These are phyloP conservation scores for Suillus sp. DNA, from an alignment of 768 basidiomycete genomes.

Conservation along the genomic window DNA sequence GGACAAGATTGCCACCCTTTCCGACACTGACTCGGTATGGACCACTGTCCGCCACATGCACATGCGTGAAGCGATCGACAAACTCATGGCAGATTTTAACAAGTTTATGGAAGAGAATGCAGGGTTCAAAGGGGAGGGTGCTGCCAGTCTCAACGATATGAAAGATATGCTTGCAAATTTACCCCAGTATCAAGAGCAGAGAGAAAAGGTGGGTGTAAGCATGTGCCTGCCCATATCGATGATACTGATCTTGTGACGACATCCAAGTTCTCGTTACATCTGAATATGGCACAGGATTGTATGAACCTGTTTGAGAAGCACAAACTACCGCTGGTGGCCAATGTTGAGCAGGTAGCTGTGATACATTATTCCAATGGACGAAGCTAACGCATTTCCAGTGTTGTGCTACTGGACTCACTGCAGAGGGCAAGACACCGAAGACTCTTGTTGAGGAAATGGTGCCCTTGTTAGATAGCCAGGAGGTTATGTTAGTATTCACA, in stretches of 20 bases:
- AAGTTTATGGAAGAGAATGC: slow-evolving; percentile 93
- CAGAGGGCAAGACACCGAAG: slow-evolving; percentile 95
- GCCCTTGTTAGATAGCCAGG: slow-evolving; percentile 84
- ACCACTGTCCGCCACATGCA: slow-evolving; percentile 94
- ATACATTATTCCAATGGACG: slow-evolving; percentile 1
- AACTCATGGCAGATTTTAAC: slow-evolving; percentile 94
- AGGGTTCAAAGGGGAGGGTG: slow-evolving; percentile 90
- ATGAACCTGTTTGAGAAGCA: slow-evolving; percentile 92
- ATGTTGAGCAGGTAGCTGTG: slow-evolving; percentile 80
- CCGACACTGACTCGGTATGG: slow-evolving; percentile 90
- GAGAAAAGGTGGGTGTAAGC: slow-evolving; percentile 72
- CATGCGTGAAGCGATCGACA: slow-evolving; percentile 98
- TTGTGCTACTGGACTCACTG: slow-evolving; percentile 89
- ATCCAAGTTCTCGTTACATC: slow-evolving; percentile 86
- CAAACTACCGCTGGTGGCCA: slow-evolving; percentile 79
- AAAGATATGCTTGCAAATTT: slow-evolving; percentile 97
- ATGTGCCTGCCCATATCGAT: slow-evolving; percentile 1
- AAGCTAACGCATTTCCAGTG: slow-evolving; percentile 51
- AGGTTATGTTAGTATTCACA: slow-evolving; percentile 66
- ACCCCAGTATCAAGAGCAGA: slow-evolving; percentile 92
- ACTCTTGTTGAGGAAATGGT: slow-evolving; percentile 98
- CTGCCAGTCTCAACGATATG: slow-evolving; percentile 93
- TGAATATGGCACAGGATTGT: slow-evolving; percentile 97
- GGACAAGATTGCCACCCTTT: slow-evolving; percentile 84
- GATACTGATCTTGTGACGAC: slow-evolving; percentile 6